phyloP scores from a whole-genome alignment of 768 basidiomycete species.

The Cystobasidium tubakii region DNA sequence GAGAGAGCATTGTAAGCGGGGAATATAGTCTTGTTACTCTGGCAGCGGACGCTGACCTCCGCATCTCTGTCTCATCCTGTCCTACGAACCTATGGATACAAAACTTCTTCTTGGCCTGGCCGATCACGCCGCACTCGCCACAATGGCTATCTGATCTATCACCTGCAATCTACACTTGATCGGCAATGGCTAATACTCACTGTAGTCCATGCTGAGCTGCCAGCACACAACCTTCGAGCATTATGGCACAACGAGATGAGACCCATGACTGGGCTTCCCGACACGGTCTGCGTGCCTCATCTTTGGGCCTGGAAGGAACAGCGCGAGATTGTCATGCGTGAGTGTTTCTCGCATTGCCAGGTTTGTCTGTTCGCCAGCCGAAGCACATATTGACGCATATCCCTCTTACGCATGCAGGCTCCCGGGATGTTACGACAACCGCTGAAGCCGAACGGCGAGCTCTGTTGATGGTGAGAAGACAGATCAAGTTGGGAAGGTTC shows the following conservation, averaged over 20 bases:
- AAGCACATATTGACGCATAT: background rate
- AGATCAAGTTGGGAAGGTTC: too few species aligned
- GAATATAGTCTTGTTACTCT: too few species aligned
- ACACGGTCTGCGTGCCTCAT: constrained; percentile 30
- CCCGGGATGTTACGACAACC: constrained; percentile 22
- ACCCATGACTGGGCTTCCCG: constrained; percentile 10
- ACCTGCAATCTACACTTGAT: too few species aligned
- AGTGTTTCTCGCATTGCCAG: background rate
- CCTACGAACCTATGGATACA: too few species aligned
- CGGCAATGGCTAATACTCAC: background rate
- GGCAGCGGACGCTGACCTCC: too few species aligned
- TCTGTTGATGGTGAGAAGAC: constrained; percentile 26
- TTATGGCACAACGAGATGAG: constrained; percentile 39
- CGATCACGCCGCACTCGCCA: background rate
- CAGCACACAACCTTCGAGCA: constrained; percentile 26
- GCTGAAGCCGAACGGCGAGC: constrained; percentile 35
- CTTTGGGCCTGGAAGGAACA: constrained; percentile 27
- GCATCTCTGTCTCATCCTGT: background rate
- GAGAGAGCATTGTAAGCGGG: background rate
- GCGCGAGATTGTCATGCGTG: constrained; percentile 30
- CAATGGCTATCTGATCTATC: background rate
- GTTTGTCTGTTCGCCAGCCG: background rate
- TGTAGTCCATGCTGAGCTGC: constrained; percentile 35
- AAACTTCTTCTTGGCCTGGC: background rate
- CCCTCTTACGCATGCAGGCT: background rate